Base-by-base conservation (phyloP, 2,329 filamentous ascomycete species). In the Trichocomaceae sp. region DNA sequence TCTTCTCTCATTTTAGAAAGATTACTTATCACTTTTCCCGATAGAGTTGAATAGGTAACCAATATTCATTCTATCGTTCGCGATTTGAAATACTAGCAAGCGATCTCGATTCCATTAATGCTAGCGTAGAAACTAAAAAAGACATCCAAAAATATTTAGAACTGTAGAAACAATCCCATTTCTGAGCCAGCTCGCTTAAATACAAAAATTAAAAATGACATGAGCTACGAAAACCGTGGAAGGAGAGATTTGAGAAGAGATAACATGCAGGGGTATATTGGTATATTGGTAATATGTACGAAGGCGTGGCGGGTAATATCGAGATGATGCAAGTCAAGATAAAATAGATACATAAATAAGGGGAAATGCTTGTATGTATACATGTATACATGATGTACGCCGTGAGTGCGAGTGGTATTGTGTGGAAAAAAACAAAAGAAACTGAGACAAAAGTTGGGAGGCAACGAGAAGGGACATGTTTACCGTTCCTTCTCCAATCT, bases 401-500 rank as follows among this genome's bases (percentile, higher is more conserved):
- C 31, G 5, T 35, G 26, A 17, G 9, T 39, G 5, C 15, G 26
- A 17, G 9, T 39, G 2, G 35, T 7, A 5, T 39, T 41, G 17
- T 41, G n/a, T 41, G 10, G n/a, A 17, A 13, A n/a, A 13, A 15
- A 37, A 13, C 3, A 26, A 15, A 26, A 12, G 5, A 47, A 17
- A 47, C 8, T 19, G 33, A 12, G 7, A 7, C 3, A 31, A n/a
- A 47, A 17, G n/a, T 17, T 47, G 9, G 45, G 29, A 31, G 37
- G 31, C 55, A 19, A 31, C 33, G 15, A 54, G 29, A 47, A 8
- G 37, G 57, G 60, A 50, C 66, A n/a, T n/a, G n/a, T 31, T 46
- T 45, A 58, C 8, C 47, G 47, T 23, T 54, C 48, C 44, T 58
- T 64, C 59, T 71, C 69, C 42, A 71, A 51, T 47, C 64, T 67